Evolutionary conservation across 768 basidiomycete species (phyloP), one percentile per base, ranked within the genome.

Genomic region (Rossbeevera mucosa): DNA sequence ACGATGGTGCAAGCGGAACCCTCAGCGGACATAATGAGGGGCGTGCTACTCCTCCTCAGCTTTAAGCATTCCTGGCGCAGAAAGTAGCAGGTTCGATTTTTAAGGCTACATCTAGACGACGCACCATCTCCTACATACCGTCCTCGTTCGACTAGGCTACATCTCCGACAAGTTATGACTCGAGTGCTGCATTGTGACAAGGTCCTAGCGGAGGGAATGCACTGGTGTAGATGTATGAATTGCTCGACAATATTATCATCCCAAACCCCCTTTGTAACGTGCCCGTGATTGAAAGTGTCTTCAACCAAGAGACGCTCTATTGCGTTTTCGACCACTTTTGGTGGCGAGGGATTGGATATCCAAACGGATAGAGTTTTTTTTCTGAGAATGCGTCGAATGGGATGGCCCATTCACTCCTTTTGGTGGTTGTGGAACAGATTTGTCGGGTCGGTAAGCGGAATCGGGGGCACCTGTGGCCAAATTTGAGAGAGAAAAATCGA

Each of bases 301-400:
- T 70, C 59, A 64, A 59, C 44, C 63, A 43, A 67, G 54, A 21
- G 69, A 65, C 28, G 54, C 50, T 62, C 70, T 72, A 48, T 58
- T 64, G 53, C 69, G 69, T 60, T 72, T 70, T 65, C 49, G 65
- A 30, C 61, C 63, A 30, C 58, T 48, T 54, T 64, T 70, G 40
- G 52, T 52, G 41, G 64, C 49, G 14, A 29, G 49, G 5, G 57
- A 16, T 26, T 48, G 59, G 45, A 38, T 52, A 44, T 59, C 49
- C n/a, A 62, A 46, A n/a, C 38, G 58, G 11, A 47, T 24, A 7
- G 30, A 31, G 5, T 60, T 64, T 62, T 69, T 69, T 69, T 69
- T 31, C 58, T 50, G 33, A 57, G 47, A 22, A 26, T 51, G 29
- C 46, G 67, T 14, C 54, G 38, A 28, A 52, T 26, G 9, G 58